Percentiles rank a stretch among this genome's conserved stretches.
phyloP scores from a whole-genome alignment of 2,329 filamentous ascomycete genomes.

The Dothiorella sarmentorum region DNA sequence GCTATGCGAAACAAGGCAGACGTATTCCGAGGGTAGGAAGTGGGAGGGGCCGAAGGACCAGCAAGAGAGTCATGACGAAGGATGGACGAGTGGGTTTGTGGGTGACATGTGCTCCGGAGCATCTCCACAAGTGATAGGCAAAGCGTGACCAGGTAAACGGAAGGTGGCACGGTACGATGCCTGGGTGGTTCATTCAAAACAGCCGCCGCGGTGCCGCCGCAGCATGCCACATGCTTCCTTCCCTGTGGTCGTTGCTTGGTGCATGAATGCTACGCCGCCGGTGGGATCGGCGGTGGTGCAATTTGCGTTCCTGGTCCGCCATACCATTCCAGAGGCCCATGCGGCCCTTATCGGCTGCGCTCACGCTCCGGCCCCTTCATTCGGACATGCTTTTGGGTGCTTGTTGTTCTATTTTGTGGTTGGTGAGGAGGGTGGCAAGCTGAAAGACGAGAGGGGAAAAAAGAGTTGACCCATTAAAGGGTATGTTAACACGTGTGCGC shows the following conservation, averaged over 20 bases:
- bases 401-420: neutral
- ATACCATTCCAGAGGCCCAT: too few relatives aligned
- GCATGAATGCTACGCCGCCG: neutral
- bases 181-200: too few relatives aligned
- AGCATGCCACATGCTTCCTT: neutral
- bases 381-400: neutral
- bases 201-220: neutral
- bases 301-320: constrained; percentile 1
- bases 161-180: too few relatives aligned
- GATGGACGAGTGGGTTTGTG: neutral
- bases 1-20: neutral
- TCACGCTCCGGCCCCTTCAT: neutral
- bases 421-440: too few relatives aligned
- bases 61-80: constrained; percentile 2
- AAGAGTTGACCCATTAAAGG: too few relatives aligned
- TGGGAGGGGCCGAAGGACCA: neutral
- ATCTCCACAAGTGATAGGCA: constrained; percentile 14
- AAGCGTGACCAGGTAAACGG: constrained; percentile 10
- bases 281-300: neutral
- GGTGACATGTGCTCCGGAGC: neutral
- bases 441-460: too few relatives aligned
- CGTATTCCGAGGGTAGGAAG: neutral
- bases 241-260: neutral
- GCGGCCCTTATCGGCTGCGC: neutral
- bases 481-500: constrained; percentile 8